Base-by-base conservation (phyloP, 163 green algal species). In the Chloroidium sp. region DNA sequence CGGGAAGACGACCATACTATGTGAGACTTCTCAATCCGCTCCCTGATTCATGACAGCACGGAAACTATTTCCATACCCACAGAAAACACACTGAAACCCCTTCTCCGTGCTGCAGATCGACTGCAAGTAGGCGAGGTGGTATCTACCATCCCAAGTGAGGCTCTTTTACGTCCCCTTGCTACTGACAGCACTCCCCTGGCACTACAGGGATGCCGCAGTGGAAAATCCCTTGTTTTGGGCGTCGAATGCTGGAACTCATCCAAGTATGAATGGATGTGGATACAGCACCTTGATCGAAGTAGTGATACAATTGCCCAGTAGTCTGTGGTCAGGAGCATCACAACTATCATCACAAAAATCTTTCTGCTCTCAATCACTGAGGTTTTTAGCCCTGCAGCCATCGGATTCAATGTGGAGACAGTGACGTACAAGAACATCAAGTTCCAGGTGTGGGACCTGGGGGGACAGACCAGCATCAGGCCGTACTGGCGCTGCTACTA, bases 381-480 rank as follows among this genome's bases (percentile, higher is more conserved):
- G 36, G 36, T 36, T 36, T 36, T 36, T 36, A 36, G 36, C 36
- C 36, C 10, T 83, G 77, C 89, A 96, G 93, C 94, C 10, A 97
- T 97, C 79, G 95, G 96, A 2, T 99, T 99, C 90, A 99, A 99
- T 82, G 96, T 99, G 59, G 96, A 99, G 88, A 99, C 96, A 36
- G 96, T 99, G 36, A 94, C 91, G 0, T 98, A 99, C 89, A 99
- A 99, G 75, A 99, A 99, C 88, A 98, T 99, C 77, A 99, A 99
- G 86, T 99, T 99, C 80, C 96, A 99, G 82, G 83, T 87, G 12
- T 87, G 83, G 83, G 83, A 87, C 78, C 78, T 87, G 62, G 96
- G 96, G 69, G 95, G 93, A 8, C 95, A 98, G 87, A 98, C 94
- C 0, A 96, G 89, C 80, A 98, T 99, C 72, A 88, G 96, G n/a